A percentile compares a stretch with the other conserved stretches of the same genome.
Conservation (phyloP, 192 early-diverging fungal genomes). For the Phlyctochytrium planicorne region DNA sequence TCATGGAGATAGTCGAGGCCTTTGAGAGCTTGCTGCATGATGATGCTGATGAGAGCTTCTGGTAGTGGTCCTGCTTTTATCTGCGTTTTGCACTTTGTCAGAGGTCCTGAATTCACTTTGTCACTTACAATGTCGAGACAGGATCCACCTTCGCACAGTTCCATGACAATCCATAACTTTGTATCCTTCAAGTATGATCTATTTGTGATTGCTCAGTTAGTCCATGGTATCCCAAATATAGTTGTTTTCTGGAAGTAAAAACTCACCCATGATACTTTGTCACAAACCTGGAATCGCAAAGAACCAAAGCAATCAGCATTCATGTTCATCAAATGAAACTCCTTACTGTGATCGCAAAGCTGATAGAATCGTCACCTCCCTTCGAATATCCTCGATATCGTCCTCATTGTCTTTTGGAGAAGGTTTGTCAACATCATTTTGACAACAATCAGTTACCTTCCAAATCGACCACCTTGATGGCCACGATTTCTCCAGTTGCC, state of each 20-base stretch:
- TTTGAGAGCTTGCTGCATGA: constrained; percentile 81
- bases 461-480: constrained; percentile 97
- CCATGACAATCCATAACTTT: constrained; percentile 98
- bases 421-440: background rate
- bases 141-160: constrained; percentile 93
- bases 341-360: constrained; percentile 52
- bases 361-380: constrained; percentile 93
- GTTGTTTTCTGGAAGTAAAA: too few species aligned
- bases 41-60: constrained; percentile 91
- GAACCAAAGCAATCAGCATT: background rate
- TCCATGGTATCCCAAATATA: background rate
- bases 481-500: constrained; percentile 70
- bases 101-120: background rate
- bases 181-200: constrained; percentile 72
- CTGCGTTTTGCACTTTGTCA: constrained; percentile 33
- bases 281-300: constrained; percentile 73
- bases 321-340: background rate
- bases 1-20: constrained; percentile 92
- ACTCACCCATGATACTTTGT: constrained; percentile 86
- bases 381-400: constrained; percentile 98
- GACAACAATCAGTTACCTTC: constrained; percentile 48
- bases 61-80: constrained; percentile 82
- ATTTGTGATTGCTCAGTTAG: background rate
- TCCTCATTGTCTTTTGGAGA: constrained; percentile 75
- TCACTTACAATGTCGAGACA: constrained; percentile 81